Evolutionary conservation across 305 asterid species (phyloP), one percentile per base, ranked within the genome.

Genomic region (Monarda citriodora): DNA sequence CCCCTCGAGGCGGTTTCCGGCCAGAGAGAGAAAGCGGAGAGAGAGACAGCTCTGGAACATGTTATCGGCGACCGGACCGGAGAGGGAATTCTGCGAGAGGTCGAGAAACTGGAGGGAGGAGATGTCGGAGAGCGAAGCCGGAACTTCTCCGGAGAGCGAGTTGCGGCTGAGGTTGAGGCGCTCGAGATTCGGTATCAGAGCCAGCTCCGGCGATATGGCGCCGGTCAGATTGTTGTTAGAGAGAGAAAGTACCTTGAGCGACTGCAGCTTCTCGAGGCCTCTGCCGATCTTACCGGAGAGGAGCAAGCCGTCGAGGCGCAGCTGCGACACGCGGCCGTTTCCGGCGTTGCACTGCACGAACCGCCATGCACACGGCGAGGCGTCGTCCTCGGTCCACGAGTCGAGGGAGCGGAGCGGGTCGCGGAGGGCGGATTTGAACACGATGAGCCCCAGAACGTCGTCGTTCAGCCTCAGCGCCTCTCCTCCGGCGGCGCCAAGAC

Each of bases 401-500:
- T 46, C 69, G 18, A 93, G 81, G 63, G 74, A 50, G 0, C 62
- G 70, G 21, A 37, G 47, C 1, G 96, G 83, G 78, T 85, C 94
- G 5, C 14, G 58, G 21, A 93, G 20, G 31, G 73, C 72, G 26
- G 97, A 79, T 64, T 93, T 89, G 86, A 93, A 85, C 46, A 89
- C 99, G 54, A 93, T 79, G 76, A 93, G 97, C 59, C 96, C 99
- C 44, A 89, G 59, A 56, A 93, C 91, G 51, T 93, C 99, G 68
- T 93, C 99, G 77, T 87, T 85, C 4, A 92, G 81, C 42, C 54
- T 84, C 14, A 81, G 72, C 1, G 76, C 47, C 29, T 76, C 81
- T 51, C 53, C 81, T 13, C 53, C 73, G 31, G 38, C n/a, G 3
- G 29, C 83, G n/a, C 54, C 72, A 18, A 22, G 45, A 22, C 61